Evolutionary conservation across 2,329 filamentous ascomycete genomes (phyloP).

Genomic region (Microcera coccophila): DNA sequence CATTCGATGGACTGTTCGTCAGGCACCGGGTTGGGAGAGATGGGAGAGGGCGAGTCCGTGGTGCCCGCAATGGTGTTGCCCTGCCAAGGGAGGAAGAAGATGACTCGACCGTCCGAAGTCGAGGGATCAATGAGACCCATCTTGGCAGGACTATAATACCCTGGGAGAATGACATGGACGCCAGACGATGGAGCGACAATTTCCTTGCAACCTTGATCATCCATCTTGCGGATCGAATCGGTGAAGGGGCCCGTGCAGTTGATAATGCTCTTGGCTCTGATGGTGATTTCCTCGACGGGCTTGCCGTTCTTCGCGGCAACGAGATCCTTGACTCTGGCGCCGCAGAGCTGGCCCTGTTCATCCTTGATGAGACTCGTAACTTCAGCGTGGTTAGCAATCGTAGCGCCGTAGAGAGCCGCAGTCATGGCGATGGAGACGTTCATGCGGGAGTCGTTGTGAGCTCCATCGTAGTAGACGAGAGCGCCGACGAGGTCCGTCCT

Average conservation of each 20-base stretch:
- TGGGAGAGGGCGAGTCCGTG: constrained; percentile 72
- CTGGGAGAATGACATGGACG: constrained; percentile 81
- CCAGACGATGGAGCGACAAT: constrained; percentile 84
- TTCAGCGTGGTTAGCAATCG: constrained; percentile 78
- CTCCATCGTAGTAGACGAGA: constrained; percentile 86
- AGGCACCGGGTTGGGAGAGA: constrained; percentile 69
- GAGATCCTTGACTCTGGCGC: constrained; percentile 69
- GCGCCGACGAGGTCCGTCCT: constrained; percentile 74
- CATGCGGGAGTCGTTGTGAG: constrained; percentile 90
- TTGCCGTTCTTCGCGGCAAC: constrained; percentile 62
- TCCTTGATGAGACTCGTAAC: constrained; percentile 75
- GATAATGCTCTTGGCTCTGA: constrained; percentile 76
- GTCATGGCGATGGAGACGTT: constrained; percentile 87
- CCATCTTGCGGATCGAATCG: constrained; percentile 80
- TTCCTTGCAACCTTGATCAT: constrained; percentile 66
- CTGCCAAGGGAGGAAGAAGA: constrained; percentile 93
- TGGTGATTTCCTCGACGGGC: constrained; percentile 57
- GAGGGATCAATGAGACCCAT: constrained; percentile 86
- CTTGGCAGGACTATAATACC: constrained; percentile 78
- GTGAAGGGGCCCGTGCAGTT: constrained; percentile 88
- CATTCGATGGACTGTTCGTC: constrained; percentile 82
- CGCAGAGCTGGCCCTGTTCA: constrained; percentile 65
- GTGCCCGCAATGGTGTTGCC: constrained; percentile 89
- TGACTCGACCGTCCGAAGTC: constrained; percentile 83
- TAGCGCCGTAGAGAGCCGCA: constrained; percentile 79